These are phyloP conservation scores for Zizania latifolia DNA, from an alignment of 176 grass and related monocot genomes.

Conservation along the genomic window DNA sequence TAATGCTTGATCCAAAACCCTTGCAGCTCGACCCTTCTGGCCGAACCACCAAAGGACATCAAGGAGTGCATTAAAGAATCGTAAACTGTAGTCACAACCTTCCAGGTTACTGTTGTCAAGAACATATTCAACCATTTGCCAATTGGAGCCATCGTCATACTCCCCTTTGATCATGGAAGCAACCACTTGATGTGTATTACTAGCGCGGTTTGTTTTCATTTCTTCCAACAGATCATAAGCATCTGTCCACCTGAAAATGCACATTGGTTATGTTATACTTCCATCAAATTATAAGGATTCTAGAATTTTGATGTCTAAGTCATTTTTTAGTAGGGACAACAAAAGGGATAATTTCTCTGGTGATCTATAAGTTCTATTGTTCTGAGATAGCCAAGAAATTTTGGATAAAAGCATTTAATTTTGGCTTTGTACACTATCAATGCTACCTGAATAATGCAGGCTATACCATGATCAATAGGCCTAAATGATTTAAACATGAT, in stretches of 20 bases:
- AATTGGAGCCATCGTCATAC: conserved; percentile 81
- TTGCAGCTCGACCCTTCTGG: conserved; percentile 66
- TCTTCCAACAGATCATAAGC: conserved; percentile 74
- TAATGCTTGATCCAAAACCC: conserved; percentile 62
- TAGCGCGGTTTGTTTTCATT: conserved; percentile 77
- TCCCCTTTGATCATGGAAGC: conserved; percentile 87
- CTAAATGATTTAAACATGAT: background rate
- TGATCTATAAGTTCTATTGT: background rate
- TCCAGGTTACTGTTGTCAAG: conserved; percentile 69
- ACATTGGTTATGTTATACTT: background rate
- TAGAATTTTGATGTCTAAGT: background rate
- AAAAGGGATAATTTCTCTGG: background rate
- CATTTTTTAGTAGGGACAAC: background rate
- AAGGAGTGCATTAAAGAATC: conserved; percentile 81
- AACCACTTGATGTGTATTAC: conserved; percentile 76
- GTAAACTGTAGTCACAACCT: conserved; percentile 75
- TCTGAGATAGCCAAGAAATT: background rate
- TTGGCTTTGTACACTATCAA: background rate
- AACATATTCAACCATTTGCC: conserved; percentile 94
- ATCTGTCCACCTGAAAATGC: conserved; percentile 68
- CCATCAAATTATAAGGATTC: too few relatives aligned
- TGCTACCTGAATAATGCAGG: background rate
- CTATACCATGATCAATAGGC: background rate
- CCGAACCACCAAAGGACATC: conserved; percentile 93
- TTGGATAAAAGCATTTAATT: conserved; percentile 13